Evolutionary conservation across 495 filamentous ascomycete genomes (phyloP).

Genomic region (Xylaria cubensis): DNA sequence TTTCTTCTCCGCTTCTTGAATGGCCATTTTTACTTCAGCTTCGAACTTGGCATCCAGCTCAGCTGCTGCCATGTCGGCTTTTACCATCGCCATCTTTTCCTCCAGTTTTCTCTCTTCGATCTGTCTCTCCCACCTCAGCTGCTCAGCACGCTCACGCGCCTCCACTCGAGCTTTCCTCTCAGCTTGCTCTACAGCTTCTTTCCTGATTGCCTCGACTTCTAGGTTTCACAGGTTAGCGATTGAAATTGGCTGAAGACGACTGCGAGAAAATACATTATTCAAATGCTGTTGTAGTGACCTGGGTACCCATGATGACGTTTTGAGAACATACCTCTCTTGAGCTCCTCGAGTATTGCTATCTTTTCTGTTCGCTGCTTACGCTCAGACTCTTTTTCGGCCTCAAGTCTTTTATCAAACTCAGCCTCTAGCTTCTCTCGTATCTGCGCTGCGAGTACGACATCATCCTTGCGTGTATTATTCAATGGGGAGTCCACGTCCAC

Average conservation of each 20-base stretch:
- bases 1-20: constrained; percentile 21
- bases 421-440: constrained; percentile 14
- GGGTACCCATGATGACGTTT: neutral
- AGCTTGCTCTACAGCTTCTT: constrained; percentile 13
- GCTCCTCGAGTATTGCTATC: constrained; percentile 14
- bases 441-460: neutral
- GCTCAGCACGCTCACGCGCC: constrained; percentile 12
- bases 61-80: constrained; percentile 32
- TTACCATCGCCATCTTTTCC: constrained; percentile 6
- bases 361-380: constrained; percentile 15
- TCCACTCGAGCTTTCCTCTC: constrained; percentile 21
- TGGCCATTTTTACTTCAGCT: constrained; percentile 30
- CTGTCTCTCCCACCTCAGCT: constrained; percentile 35
- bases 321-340: constrained; percentile 19
- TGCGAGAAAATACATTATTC: neutral
- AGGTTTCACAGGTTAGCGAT: neutral
- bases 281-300: neutral
- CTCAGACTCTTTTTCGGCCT: constrained; percentile 12
- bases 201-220: constrained; percentile 22
- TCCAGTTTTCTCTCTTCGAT: constrained; percentile 14
- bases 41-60: constrained; percentile 43
- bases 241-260: neutral
- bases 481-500: neutral
- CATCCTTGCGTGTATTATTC: neutral
- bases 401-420: constrained; percentile 15